These are phyloP conservation scores for Stachybotrys chartarum DNA, from an alignment of 2,329 filamentous ascomycete genomes.

Conservation along the genomic window DNA sequence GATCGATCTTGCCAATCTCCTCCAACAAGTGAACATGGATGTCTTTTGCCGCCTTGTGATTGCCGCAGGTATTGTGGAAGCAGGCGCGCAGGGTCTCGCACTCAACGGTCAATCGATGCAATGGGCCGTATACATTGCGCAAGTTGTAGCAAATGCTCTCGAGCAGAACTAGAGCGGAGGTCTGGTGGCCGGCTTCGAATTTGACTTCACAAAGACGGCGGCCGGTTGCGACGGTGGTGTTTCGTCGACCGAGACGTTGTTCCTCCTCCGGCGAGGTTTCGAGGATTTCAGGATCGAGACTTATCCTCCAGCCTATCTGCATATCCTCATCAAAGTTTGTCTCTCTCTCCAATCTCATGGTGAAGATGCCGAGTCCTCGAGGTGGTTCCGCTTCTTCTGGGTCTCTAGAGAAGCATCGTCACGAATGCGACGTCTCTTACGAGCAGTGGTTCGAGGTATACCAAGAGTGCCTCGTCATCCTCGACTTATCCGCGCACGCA, in stretches of 20 bases:
- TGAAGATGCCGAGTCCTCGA: slow-evolving; percentile 1
- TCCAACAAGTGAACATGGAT: slow-evolving; percentile 5
- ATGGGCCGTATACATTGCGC: slow-evolving; percentile 3
- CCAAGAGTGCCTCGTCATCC: slow-evolving; percentile 4
- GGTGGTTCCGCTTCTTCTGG: slow-evolving; percentile 5
- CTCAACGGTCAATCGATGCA: slow-evolving; percentile 4
- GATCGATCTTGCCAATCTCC: slow-evolving; percentile 2
- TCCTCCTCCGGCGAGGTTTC: slow-evolving; percentile 2
- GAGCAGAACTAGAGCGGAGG: slow-evolving; percentile 3
- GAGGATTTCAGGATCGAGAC: slow-evolving; percentile 4
- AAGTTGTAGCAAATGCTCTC: slow-evolving; percentile 8
- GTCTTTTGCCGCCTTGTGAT: slow-evolving; percentile 3
- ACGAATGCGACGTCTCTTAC: slow-evolving; percentile 2
- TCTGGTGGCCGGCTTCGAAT: slow-evolving; percentile 4
- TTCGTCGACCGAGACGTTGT: not conserved
- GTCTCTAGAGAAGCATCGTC: slow-evolving; percentile 6
- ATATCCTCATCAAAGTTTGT: slow-evolving; percentile 5
- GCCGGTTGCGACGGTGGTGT: not conserved
- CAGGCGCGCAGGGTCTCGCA: slow-evolving; percentile 6
- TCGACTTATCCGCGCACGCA: slow-evolving; percentile 4
- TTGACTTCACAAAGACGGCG: slow-evolving; percentile 6
- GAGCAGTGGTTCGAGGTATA: slow-evolving; percentile 7
- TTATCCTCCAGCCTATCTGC: slow-evolving; percentile 3
- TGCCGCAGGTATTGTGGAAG: slow-evolving; percentile 8
- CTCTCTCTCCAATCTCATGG: slow-evolving; percentile 4